These are phyloP conservation scores for Exserohilum turcica DNA, from an alignment of 2,329 filamentous ascomycete species.

Conservation along the genomic window DNA sequence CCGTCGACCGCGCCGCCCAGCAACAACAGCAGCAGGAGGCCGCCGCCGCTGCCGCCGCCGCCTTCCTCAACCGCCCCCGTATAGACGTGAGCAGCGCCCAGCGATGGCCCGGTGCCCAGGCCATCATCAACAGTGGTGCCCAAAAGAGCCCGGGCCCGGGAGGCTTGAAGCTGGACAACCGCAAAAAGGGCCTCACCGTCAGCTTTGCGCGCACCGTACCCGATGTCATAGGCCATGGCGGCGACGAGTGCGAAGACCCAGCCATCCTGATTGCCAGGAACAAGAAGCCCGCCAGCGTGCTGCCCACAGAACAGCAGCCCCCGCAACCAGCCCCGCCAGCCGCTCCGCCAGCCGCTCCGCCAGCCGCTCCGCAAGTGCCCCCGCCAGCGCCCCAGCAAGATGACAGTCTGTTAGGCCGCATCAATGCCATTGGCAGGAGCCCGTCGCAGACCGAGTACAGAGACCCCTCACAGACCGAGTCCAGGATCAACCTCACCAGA, in stretches of 20 bases:
- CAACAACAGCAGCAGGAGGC: slow-evolving; percentile 27
- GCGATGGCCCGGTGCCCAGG: slow-evolving; percentile 57
- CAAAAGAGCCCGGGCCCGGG: slow-evolving; percentile 45
- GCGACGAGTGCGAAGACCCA: slow-evolving; percentile 79
- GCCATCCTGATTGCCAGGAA: slow-evolving; percentile 71
- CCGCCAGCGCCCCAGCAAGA: slow-evolving; percentile 39
- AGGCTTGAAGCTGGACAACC: slow-evolving; percentile 46
- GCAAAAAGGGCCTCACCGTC: slow-evolving; percentile 72
- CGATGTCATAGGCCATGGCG: slow-evolving; percentile 86
- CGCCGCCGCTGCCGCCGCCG: slow-evolving; percentile 27
- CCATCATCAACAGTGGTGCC: slow-evolving; percentile 47
- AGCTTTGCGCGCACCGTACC: slow-evolving; percentile 74
- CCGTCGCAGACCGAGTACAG: slow-evolving; percentile 35
- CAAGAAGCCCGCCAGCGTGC: slow-evolving; percentile 48
- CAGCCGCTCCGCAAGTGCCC: slow-evolving; percentile 16
- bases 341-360: no score
- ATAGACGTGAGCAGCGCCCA: slow-evolving; percentile 58
- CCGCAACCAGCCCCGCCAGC: no score
- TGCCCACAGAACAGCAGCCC: no score
- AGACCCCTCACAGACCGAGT: slow-evolving; percentile 33
- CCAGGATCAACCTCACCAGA: slow-evolving; percentile 41
- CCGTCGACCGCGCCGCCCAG: slow-evolving; percentile 52
- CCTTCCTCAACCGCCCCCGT: slow-evolving; percentile 45
- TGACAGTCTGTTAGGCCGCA: slow-evolving; percentile 32
- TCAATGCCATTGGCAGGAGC: slow-evolving; percentile 34